Percentiles rank a stretch among this genome's conserved stretches.
phyloP scores from a whole-genome alignment of 129 eudicot genomes.

The Lactuca saligna region DNA sequence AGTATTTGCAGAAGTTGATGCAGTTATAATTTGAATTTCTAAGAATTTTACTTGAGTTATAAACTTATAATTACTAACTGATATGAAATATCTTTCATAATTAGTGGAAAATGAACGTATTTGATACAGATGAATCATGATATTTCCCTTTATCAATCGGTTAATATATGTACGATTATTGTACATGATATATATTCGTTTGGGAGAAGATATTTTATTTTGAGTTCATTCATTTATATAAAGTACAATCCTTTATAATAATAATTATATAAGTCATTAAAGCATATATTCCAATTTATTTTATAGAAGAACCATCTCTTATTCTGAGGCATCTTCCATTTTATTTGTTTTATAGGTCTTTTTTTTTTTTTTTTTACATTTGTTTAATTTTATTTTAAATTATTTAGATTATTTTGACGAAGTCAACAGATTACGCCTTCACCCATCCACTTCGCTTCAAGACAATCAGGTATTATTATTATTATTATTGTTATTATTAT shows the following conservation, averaged over 20 bases:
- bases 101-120: background rate
- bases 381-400: background rate
- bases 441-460: background rate
- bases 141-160: background rate
- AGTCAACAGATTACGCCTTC: slow-evolving; percentile 18
- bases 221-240: too few species aligned
- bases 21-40: too few species aligned
- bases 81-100: background rate
- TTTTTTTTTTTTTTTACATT: background rate
- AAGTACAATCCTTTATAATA: too few species aligned
- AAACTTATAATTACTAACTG: too few species aligned
- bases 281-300: too few species aligned
- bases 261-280: too few species aligned
- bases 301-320: background rate
- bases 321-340: slow-evolving; percentile 10
- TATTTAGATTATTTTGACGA: slow-evolving; percentile 18
- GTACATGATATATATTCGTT: too few species aligned
- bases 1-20: too few species aligned
- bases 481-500: background rate
- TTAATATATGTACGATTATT: background rate
- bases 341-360: background rate
- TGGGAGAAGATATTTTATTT: slow-evolving; percentile 11
- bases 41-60: too few species aligned
- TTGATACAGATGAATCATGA: background rate
- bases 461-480: slow-evolving; percentile 27